These are phyloP conservation scores for Emmonsiellopsis sp. DNA, from an alignment of 2,329 filamentous ascomycete genomes.

Conservation along the genomic window DNA sequence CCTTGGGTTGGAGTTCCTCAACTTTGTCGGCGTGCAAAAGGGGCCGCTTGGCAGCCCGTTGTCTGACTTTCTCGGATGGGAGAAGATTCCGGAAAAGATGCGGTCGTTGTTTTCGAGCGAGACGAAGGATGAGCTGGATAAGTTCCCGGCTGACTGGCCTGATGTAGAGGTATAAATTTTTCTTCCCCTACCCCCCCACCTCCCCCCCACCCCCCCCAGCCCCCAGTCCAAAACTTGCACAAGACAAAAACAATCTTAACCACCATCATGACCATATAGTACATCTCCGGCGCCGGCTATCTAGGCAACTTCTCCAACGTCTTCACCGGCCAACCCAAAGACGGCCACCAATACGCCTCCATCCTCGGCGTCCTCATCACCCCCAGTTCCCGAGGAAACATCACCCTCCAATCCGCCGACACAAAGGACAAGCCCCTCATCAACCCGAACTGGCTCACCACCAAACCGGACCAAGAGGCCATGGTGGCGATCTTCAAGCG, in stretches of 20 bases:
- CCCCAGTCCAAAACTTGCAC: not conserved
- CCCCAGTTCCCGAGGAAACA: slow-evolving; percentile 36
- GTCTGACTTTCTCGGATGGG: slow-evolving; percentile 23
- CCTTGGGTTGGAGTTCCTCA: slow-evolving; percentile 10
- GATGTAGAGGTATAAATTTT: slow-evolving; percentile 21
- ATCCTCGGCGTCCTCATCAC: slow-evolving; percentile 28
- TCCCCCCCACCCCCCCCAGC: no score
- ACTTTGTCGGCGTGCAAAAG: slow-evolving; percentile 9
- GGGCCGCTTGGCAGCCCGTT: slow-evolving; percentile 21
- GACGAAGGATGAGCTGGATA: slow-evolving; percentile 15
- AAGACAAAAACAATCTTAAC: not conserved
- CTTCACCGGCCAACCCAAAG: slow-evolving; percentile 16
- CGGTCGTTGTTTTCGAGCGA: slow-evolving; percentile 14
- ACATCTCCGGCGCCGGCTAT: slow-evolving; percentile 19
- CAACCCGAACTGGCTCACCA: slow-evolving; percentile 39
- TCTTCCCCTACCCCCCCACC: no score
- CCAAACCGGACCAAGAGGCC: slow-evolving; percentile 37
- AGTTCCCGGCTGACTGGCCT: slow-evolving; percentile 30
- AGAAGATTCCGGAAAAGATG: slow-evolving; percentile 21
- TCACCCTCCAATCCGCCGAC: slow-evolving; percentile 31
- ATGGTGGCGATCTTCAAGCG: slow-evolving; percentile 37
- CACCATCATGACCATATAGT: slow-evolving; percentile 9
- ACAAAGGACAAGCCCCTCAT: slow-evolving; percentile 33
- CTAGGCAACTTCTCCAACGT: slow-evolving; percentile 23
- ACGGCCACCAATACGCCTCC: slow-evolving; percentile 27